phyloP scores from a whole-genome alignment of 2,329 filamentous ascomycete genomes.

The Sclerotinia sclerotiorum region DNA sequence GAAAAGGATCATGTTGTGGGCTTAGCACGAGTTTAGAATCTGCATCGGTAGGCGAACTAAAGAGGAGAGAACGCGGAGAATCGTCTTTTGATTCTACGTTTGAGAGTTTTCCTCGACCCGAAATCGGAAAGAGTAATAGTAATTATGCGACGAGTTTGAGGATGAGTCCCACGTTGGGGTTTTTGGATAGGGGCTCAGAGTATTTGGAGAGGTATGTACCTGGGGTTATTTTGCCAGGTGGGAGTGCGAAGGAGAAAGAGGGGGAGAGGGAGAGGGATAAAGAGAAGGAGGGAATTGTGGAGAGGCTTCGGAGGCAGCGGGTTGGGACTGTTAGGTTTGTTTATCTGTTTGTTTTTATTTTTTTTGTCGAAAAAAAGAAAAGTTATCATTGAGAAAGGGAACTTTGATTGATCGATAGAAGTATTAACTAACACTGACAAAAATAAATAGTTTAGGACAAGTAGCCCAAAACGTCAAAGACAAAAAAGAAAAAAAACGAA shows the following conservation, averaged over 20 bases:
- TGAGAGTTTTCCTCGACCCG: constrained; percentile 19
- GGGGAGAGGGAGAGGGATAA: background rate
- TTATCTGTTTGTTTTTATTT: background rate
- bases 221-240: background rate
- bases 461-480: constrained; percentile 6
- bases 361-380: accelerated
- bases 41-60: background rate
- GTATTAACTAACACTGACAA: background rate
- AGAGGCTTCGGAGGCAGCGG: constrained; percentile 33
- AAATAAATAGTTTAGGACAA: background rate
- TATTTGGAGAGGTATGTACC: constrained; percentile 19
- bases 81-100: constrained; percentile 1
- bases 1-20: constrained; percentile 13
- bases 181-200: constrained; percentile 5
- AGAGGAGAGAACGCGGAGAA: background rate
- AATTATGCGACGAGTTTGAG: constrained; percentile 2
- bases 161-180: constrained; percentile 1
- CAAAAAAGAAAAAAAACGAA: constrained; percentile 1
- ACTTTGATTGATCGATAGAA: background rate
- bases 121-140: constrained; percentile 2
- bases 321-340: constrained; percentile 17
- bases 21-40: constrained; percentile 4
- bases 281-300: constrained; percentile 29
- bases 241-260: background rate
- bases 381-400: too few species aligned